Evolutionary conservation across 257 asterid genomes (phyloP).

Genomic region (Echites panduratus): DNA sequence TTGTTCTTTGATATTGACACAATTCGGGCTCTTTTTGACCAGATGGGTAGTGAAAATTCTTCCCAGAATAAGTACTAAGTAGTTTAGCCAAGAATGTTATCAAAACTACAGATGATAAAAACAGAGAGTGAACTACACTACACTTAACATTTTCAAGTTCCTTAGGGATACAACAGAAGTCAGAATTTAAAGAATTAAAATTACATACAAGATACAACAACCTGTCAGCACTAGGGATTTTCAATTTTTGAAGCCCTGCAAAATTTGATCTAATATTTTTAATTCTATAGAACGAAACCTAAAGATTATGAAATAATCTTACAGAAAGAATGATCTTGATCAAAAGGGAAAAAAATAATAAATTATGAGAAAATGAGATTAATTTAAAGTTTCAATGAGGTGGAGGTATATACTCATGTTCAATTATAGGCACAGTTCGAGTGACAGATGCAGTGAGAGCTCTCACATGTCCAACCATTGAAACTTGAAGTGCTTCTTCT

Average conservation of each 20-base stretch:
- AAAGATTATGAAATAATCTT: slow-evolving; percentile 16
- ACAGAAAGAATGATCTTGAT: slow-evolving; percentile 18
- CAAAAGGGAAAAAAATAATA: background rate
- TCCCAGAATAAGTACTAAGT: background rate
- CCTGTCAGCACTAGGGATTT: slow-evolving; percentile 25
- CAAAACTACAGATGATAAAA: too few relatives aligned
- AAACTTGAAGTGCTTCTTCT: slow-evolving; percentile 88
- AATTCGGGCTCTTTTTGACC: too few relatives aligned
- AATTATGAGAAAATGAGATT: background rate
- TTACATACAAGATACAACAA: slow-evolving; percentile 6
- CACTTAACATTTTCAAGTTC: background rate
- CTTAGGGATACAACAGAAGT: slow-evolving; percentile 2
- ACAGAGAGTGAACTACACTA: background rate
- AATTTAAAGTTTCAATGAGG: slow-evolving; percentile 13
- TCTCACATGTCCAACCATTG: slow-evolving; percentile 96
- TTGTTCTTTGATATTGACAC: too few relatives aligned
- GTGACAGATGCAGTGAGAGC: slow-evolving; percentile 63
- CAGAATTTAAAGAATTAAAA: slow-evolving; percentile 1
- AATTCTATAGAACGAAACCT: slow-evolving; percentile 20
- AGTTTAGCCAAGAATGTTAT: too few relatives aligned
- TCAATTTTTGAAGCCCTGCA: slow-evolving; percentile 11
- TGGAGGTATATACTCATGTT: slow-evolving; percentile 42
- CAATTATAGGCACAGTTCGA: slow-evolving; percentile 61
- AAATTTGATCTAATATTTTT: slow-evolving; percentile 3
- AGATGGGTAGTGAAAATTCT: too few relatives aligned